Base-by-base conservation (phyloP, 2,329 filamentous ascomycete genomes). In the Lachnellula cervina region DNA sequence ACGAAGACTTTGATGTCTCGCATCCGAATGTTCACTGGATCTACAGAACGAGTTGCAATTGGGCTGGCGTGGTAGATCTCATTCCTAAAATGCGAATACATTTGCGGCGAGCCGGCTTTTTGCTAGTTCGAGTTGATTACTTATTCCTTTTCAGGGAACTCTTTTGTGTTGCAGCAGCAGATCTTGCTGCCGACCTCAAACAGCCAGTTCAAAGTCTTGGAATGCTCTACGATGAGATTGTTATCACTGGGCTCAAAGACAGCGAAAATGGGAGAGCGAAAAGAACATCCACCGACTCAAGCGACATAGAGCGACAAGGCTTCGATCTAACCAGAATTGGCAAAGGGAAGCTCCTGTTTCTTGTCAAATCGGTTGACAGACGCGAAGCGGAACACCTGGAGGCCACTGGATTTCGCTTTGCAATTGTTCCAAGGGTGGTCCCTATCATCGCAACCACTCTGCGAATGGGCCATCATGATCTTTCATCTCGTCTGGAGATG, bases 21-120 rank as follows among this genome's bases (percentile, higher is more conserved):
- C 90, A 96, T 67, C 83, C 88, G 0, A 83, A 92, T 1, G 96
- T 94, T 71, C 83, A 91, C 49, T 96, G 91, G 91, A 86, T 94
- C 66, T 95, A 89, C 68, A 82, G 88, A 55, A 88, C 90, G 2
- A 89, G 88, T 6, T 80, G 85, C 56, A 87, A 91, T 69, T 96
- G 91, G 91, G 68, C 73, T 7, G 80, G 82, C 42, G 79, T 96
- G 25, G 77, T 77, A 53, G 81, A 83, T 45, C 75, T 94, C 5
- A 77, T 95, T 23, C 81, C 81, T 6, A 81, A 80, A 43, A 96
- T 96, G 87, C 80, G 80, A 52, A 78, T 77, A 40, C 89, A 94
- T 62, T 71, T 96, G n/a, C 73, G 78, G 62, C 62, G 77, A 68
- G 67, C 81, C 59, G 71, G 77, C 61, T 34, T 64, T 6, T 70